Percentiles rank a stretch among this genome's conserved stretches.
Evolutionary conservation across 345 rosid species (phyloP).

Genomic region (Turnera subulata): DNA sequence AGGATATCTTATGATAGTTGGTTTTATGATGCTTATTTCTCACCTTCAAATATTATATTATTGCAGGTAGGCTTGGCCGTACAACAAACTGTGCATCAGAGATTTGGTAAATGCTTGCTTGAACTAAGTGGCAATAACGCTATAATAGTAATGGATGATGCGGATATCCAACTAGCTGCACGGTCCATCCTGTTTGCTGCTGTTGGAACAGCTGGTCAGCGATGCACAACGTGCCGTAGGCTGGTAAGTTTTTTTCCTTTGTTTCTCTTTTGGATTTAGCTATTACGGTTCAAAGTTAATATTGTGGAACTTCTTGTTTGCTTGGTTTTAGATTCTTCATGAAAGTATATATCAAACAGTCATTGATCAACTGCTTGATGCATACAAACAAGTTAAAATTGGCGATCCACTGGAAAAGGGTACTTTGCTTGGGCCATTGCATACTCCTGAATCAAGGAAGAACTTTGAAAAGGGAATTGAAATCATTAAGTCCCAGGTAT

Average conservation of each 20-base stretch:
- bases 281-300: neutral
- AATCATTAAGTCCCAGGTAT: constrained; percentile 79
- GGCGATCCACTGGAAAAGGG: constrained; percentile 90
- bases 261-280: constrained; percentile 12
- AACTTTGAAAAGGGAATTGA: constrained; percentile 80
- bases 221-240: constrained; percentile 98
- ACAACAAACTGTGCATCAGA: constrained; percentile 73
- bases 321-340: constrained; percentile 65
- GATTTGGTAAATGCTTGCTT: constrained; percentile 90
- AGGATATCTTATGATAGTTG: neutral
- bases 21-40: neutral
- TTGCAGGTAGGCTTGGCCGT: constrained; percentile 75
- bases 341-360: constrained; percentile 68
- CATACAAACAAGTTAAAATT: constrained; percentile 83
- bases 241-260: constrained; percentile 62
- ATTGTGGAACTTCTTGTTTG: constrained; percentile 14
- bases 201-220: constrained; percentile 98
- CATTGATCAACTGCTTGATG: constrained; percentile 65
- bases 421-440: constrained; percentile 81
- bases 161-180: constrained; percentile 76
- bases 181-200: constrained; percentile 91
- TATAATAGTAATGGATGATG: constrained; percentile 89
- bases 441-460: constrained; percentile 68
- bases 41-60: neutral
- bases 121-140: constrained; percentile 97